Evolutionary conservation across 768 basidiomycete genomes (phyloP).

Genomic region (Piloderma croceum): DNA sequence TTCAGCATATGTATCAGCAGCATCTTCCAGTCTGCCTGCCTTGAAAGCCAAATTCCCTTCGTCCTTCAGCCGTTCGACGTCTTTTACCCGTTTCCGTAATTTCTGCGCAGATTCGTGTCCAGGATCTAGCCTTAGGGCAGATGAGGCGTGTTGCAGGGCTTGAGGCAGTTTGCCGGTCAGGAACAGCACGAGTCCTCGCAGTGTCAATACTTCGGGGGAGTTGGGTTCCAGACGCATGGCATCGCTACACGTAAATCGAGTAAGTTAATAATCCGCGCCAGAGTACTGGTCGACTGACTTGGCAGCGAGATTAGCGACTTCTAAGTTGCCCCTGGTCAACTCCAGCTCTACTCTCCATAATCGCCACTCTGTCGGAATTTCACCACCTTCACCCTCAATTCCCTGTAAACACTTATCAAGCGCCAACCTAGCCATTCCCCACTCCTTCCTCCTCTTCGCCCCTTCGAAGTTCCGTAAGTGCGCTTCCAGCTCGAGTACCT

Average conservation of each 20-base stretch:
- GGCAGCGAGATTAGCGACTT: slow-evolving; percentile 66
- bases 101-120: slow-evolving; percentile 65
- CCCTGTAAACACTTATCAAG: slow-evolving; percentile 71
- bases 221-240: slow-evolving; percentile 65
- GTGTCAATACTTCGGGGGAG: slow-evolving; percentile 72
- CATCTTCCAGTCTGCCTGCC: slow-evolving; percentile 48
- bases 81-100: slow-evolving; percentile 73
- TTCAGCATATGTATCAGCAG: slow-evolving; percentile 63
- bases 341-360: slow-evolving; percentile 76
- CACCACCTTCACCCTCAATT: slow-evolving; percentile 70
- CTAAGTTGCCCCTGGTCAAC: slow-evolving; percentile 63
- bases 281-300: slow-evolving; percentile 47
- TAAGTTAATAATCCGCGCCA: not conserved
- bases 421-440: slow-evolving; percentile 74
- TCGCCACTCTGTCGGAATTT: slow-evolving; percentile 76
- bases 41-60: slow-evolving; percentile 82
- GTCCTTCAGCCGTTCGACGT: slow-evolving; percentile 78
- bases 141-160: slow-evolving; percentile 63
- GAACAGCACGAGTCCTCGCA: slow-evolving; percentile 79
- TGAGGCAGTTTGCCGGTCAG: slow-evolving; percentile 63
- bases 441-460: slow-evolving; percentile 57
- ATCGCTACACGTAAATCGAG: slow-evolving; percentile 43
- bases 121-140: slow-evolving; percentile 74
- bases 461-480: slow-evolving; percentile 61
- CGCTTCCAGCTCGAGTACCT: slow-evolving; percentile 54